Evolutionary conservation across 2,329 filamentous ascomycete species (phyloP).

Genomic region (Orbilia blumenaviensis): DNA sequence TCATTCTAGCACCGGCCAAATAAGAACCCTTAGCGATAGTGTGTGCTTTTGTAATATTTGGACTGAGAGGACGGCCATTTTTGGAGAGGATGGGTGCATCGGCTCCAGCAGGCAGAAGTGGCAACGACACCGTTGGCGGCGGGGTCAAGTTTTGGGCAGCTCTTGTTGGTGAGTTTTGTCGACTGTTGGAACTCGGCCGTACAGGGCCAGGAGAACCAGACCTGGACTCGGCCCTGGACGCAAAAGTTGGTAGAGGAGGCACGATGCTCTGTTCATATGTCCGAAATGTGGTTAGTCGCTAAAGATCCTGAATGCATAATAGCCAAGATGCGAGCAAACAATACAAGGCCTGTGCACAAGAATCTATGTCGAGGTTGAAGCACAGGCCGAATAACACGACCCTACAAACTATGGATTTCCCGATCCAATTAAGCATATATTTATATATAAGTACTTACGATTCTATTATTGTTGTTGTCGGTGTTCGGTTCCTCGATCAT

Average conservation of each 20-base stretch:
- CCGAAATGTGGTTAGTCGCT: neutral
- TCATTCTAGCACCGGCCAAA: constrained; percentile 54
- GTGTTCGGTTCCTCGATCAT: neutral
- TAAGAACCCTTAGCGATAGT: constrained; percentile 44
- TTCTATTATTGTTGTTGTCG: constrained; percentile 43
- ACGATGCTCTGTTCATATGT: constrained; percentile 27
- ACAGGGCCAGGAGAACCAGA: constrained; percentile 31
- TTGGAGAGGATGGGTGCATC: constrained; percentile 30
- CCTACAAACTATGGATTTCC: neutral
- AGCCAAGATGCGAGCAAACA: neutral
- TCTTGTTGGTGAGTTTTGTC: constrained; percentile 53
- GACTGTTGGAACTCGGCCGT: constrained; percentile 41
- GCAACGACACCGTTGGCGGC: constrained; percentile 51
- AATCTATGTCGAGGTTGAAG: neutral
- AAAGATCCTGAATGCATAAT: neutral
- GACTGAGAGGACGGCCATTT: constrained; percentile 45
- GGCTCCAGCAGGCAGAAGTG: constrained; percentile 31
- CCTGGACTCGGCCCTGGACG: constrained; percentile 36
- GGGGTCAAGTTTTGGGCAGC: constrained; percentile 51
- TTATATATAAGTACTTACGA: constrained; percentile 44
- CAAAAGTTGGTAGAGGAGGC: constrained; percentile 46
- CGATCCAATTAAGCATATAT: neutral
- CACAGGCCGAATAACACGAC: neutral
- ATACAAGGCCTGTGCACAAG: neutral
- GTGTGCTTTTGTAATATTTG: constrained; percentile 39